These are phyloP conservation scores for Dorcoceras hygrometricum DNA, from an alignment of 257 asterid genomes.

Conservation along the genomic window DNA sequence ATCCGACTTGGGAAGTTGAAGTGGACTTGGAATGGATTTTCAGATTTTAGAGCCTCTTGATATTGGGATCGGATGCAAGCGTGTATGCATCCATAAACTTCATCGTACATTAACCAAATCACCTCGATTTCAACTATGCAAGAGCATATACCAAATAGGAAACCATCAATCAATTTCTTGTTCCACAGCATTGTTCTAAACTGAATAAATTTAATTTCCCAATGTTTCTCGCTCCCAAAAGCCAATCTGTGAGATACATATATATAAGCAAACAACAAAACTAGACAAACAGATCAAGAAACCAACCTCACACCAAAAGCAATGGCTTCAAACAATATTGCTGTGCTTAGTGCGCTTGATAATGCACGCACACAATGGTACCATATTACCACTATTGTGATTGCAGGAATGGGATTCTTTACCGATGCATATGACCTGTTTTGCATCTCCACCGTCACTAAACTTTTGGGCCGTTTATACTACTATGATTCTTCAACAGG, in stretches of 20 bases:
- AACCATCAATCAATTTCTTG: slow-evolving; percentile 35
- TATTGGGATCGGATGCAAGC: neutral
- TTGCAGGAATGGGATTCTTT: slow-evolving; percentile 43
- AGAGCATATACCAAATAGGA: slow-evolving; percentile 24
- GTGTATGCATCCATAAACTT: neutral
- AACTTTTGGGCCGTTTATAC: slow-evolving; percentile 36
- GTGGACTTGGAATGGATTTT: no score
- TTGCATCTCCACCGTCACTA: slow-evolving; percentile 36
- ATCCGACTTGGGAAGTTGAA: no score
- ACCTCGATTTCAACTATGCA: slow-evolving; percentile 30
- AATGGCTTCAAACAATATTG: slow-evolving; percentile 32
- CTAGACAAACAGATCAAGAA: slow-evolving; percentile 6
- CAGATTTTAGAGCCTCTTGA: neutral
- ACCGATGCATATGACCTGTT: slow-evolving; percentile 39
- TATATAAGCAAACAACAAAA: neutral
- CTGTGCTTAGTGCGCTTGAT: slow-evolving; percentile 35
- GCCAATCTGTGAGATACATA: neutral
- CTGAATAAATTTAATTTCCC: slow-evolving; percentile 10
- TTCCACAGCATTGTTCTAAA: slow-evolving; percentile 22
- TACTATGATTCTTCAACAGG: slow-evolving; percentile 25
- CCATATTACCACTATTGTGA: slow-evolving; percentile 34
- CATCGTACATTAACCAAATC: neutral
- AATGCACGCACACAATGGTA: slow-evolving; percentile 37
- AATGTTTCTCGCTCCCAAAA: slow-evolving; percentile 5
- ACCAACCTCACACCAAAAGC: slow-evolving; percentile 3